Evolutionary conservation across 2,329 filamentous ascomycete species (phyloP), one percentile per base, ranked within the genome.

Genomic region (Xylaria sp.): DNA sequence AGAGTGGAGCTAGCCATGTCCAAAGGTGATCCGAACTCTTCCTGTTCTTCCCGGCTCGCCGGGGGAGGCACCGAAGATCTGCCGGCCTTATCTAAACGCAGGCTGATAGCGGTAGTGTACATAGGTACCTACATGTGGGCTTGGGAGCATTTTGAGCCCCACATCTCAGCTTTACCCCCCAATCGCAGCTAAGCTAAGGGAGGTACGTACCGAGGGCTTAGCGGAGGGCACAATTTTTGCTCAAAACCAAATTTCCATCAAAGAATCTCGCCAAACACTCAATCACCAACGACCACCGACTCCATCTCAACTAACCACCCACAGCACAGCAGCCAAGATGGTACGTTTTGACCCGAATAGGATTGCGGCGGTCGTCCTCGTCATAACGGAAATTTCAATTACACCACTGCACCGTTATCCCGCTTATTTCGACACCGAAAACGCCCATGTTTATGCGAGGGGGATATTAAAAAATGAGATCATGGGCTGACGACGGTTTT

Each of bases 321-420:
- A 83, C 81, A 81, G 80, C 75, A 76, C 81, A 83, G 83, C 82
- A 84, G 83, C 81, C 83, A 84, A 87, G 83, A 88, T 88, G 86
- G 86, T 88, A 83, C 55, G 72, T 72, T 23, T 37, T 56, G 37
- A 63, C 34, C 58, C 60, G 56, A 63, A 41, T 25, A 37, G 25
- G 25, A 59, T 65, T 37, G 56, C 59, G 61, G 44, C 13, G 51
- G 25, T 18, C 60, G 12, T 9, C 61, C 52, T 64, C 51, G 41
- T 59, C 60, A 56, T 23, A 65, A 25, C 48, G 61, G 63, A 69
- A 65, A 67, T 41, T 31, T 50, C 48, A 62, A 44, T 50, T 82
- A 83, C 85, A 63, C 63, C 57, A 59, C 41, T 58, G 25, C 56
- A 52, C 58, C 63, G 31, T 37, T 65, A 56, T 37, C 46, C 52